Conservation (phyloP, 495 filamentous ascomycete species). For the Aspergillus ostianus region DNA sequence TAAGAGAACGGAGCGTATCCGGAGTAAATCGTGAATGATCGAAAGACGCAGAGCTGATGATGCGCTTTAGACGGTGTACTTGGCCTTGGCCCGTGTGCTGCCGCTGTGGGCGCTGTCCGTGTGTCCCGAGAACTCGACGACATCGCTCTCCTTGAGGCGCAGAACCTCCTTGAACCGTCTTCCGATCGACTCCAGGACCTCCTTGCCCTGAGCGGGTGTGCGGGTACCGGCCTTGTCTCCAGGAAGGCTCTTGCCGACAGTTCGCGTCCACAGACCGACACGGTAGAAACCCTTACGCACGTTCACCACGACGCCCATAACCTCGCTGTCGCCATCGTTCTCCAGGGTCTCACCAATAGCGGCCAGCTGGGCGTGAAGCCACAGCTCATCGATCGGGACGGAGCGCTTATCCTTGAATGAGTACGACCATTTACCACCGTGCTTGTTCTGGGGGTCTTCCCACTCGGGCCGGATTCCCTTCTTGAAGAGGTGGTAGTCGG, state of each 20-base stretch:
- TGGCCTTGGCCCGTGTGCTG: conserved; percentile 92
- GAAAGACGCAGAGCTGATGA: conserved; percentile 7
- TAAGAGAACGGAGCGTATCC: conserved; percentile 11
- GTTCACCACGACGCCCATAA: conserved; percentile 99
- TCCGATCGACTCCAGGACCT: conserved; percentile 79
- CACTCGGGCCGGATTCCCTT: conserved; percentile 94
- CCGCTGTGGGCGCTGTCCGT: conserved; percentile 89
- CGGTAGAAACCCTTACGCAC: conserved; percentile 98
- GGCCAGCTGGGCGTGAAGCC: conserved; percentile 94
- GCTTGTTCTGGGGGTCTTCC: conserved; percentile 98
- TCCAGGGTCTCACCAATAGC: conserved; percentile 98
- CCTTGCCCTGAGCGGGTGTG: conserved; percentile 74
- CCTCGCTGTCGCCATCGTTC: conserved; percentile 83
- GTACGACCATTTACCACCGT: conserved; percentile 97
- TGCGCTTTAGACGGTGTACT: conserved; percentile 69
- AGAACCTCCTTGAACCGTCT: conserved; percentile 87
- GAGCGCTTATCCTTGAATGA: conserved; percentile 92
- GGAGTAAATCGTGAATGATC: conserved; percentile 18
- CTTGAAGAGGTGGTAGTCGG: conserved; percentile 99
- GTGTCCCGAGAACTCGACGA: conserved; percentile 93
- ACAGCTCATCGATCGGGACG: conserved; percentile 89
- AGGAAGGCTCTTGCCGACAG: conserved; percentile 77
- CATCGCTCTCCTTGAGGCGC: conserved; percentile 68
- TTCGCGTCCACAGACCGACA: conserved; percentile 89
- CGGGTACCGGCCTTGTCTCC: conserved; percentile 66